phyloP scores from a whole-genome alignment of 2,329 filamentous ascomycete genomes.

The Pseudocercospora musae region DNA sequence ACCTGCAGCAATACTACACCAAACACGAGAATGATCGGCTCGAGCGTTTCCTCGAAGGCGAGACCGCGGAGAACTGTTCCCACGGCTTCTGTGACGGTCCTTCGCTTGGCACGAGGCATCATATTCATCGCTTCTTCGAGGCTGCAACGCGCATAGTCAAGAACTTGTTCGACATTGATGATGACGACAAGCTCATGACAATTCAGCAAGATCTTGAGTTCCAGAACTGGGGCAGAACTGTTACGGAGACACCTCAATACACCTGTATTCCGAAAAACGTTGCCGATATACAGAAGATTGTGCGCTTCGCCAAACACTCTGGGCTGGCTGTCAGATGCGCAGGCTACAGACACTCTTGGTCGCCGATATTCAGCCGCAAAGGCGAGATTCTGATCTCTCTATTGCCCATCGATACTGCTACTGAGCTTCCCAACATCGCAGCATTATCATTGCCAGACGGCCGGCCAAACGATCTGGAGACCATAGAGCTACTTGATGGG shows the following conservation, averaged over 20 bases:
- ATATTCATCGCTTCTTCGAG: conserved; percentile 8
- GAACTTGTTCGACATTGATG: conserved; percentile 10
- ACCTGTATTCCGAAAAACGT: conserved; percentile 13
- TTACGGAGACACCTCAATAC: conserved; percentile 9
- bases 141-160: neutral
- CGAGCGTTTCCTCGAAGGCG: conserved; percentile 5
- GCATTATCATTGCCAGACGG: conserved; percentile 7
- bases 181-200: conserved; percentile 11
- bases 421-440: conserved; percentile 7
- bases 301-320: conserved; percentile 9
- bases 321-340: conserved; percentile 11
- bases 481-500: conserved; percentile 8
- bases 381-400: conserved; percentile 13
- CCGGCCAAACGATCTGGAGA: conserved; percentile 8
- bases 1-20: conserved; percentile 7
- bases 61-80: conserved; percentile 7
- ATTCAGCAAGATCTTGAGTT: conserved; percentile 13
- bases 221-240: conserved; percentile 14
- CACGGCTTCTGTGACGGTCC: conserved; percentile 9
- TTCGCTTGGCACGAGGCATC: conserved; percentile 6
- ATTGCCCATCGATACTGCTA: conserved; percentile 9
- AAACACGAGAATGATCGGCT: conserved; percentile 11
- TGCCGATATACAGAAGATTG: conserved; percentile 13
- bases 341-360: conserved; percentile 14
- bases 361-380: conserved; percentile 9